Conservation (phyloP, 768 basidiomycete species). For the Lactarius indigo region DNA sequence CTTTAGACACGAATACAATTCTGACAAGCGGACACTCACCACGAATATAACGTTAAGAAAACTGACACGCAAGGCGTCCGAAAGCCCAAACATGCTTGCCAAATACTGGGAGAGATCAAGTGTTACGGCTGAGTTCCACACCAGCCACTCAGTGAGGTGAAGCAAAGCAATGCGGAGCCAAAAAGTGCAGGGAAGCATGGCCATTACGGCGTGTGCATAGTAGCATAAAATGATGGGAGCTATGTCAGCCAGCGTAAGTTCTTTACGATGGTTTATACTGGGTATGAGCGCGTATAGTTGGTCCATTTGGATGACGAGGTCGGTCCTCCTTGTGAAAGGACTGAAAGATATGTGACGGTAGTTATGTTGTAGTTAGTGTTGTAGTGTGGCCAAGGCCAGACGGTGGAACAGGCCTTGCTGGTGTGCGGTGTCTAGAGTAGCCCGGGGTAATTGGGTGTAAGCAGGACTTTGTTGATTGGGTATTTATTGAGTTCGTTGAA, state of each 20-base stretch:
- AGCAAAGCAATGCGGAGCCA: slow-evolving; percentile 10
- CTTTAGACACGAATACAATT: neutral
- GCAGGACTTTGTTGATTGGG: too few species aligned
- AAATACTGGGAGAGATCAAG: slow-evolving; percentile 13
- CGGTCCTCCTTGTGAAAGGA: neutral
- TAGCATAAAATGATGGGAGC: too few species aligned
- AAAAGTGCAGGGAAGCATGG: too few species aligned
- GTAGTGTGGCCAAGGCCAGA: neutral
- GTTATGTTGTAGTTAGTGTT: slow-evolving; percentile 18
- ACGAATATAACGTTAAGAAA: slow-evolving; percentile 15
- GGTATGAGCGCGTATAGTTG: neutral
- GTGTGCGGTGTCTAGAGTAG: too few species aligned
- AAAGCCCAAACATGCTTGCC: neutral
- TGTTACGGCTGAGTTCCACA: slow-evolving; percentile 5
- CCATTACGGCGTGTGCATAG: too few species aligned
- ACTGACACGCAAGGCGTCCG: slow-evolving; percentile 7
- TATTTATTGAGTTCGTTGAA: too few species aligned
- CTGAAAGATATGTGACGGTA: too few species aligned
- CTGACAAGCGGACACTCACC: slow-evolving; percentile 3
- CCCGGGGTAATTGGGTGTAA: too few species aligned
- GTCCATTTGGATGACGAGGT: neutral
- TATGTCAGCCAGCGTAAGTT: too few species aligned
- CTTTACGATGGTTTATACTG: too few species aligned
- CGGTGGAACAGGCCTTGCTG: neutral
- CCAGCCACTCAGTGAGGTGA: slow-evolving; percentile 18